phyloP scores from a whole-genome alignment of 805 yeast species.

The Schizosaccharomyces lindneri region DNA sequence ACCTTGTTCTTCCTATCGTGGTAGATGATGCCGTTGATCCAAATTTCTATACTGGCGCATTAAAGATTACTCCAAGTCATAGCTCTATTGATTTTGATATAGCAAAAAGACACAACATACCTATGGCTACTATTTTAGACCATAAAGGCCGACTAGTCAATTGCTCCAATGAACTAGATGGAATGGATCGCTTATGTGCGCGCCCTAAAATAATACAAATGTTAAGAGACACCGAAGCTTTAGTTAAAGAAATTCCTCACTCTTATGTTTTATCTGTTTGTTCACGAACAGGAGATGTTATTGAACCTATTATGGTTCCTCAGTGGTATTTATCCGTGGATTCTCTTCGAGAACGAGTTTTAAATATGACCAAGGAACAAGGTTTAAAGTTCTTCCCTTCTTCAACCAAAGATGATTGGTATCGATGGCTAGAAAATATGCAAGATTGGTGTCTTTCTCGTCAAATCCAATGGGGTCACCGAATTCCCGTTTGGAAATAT shows the following conservation, averaged over 20 bases:
- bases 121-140: constrained; percentile 67
- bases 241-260: constrained; percentile 66
- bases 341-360: background rate
- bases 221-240: constrained; percentile 47
- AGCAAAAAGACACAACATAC: constrained; percentile 80
- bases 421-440: constrained; percentile 82
- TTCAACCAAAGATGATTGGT: constrained; percentile 74
- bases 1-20: constrained; percentile 63
- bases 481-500: constrained; percentile 64
- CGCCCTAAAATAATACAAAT: constrained; percentile 59
- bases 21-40: constrained; percentile 87
- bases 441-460: constrained; percentile 99
- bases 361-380: background rate
- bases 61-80: constrained; percentile 95
- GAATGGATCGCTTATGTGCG: constrained; percentile 85
- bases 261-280: constrained; percentile 89
- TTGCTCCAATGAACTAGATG: constrained; percentile 79
- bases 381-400: constrained; percentile 28
- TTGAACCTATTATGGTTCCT: constrained; percentile 90
- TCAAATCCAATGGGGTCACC: constrained; percentile 87
- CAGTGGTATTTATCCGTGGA: constrained; percentile 95
- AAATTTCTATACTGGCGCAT: constrained; percentile 99
- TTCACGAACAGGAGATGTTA: constrained; percentile 88
- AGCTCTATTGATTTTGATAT: constrained; percentile 90
- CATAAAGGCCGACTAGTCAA: constrained; percentile 82